These are phyloP conservation scores for Pseudogymnoascus pannorum DNA, from an alignment of 2,329 filamentous ascomycete species.

Conservation along the genomic window DNA sequence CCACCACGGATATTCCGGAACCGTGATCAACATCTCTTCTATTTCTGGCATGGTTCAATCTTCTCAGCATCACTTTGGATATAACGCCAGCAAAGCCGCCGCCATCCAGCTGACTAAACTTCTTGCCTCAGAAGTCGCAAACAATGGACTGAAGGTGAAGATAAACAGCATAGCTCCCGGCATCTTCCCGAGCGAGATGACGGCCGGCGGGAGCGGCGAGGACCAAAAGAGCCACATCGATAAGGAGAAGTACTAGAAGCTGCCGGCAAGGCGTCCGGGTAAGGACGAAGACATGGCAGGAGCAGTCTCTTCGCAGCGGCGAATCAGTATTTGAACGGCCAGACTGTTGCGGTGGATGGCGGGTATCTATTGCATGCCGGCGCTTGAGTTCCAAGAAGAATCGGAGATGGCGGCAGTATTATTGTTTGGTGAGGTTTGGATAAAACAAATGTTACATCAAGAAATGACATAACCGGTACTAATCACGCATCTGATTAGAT, in stretches of 20 bases:
- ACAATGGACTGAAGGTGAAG: constrained; percentile 45
- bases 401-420: neutral
- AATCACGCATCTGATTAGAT: too few relatives aligned
- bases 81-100: constrained; percentile 41
- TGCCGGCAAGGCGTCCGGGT: constrained; percentile 45
- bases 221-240: constrained; percentile 48
- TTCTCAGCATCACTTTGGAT: constrained; percentile 26
- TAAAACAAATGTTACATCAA: too few relatives aligned
- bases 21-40: constrained; percentile 27
- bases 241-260: constrained; percentile 43
- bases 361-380: constrained; percentile 41
- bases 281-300: constrained; percentile 53
- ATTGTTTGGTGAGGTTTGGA: too few relatives aligned
- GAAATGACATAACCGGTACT: too few relatives aligned
- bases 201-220: constrained; percentile 38
- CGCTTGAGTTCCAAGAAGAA: neutral
- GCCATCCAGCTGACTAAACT: constrained; percentile 48
- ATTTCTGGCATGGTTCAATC: constrained; percentile 26
- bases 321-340: constrained; percentile 35
- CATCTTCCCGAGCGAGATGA: constrained; percentile 53
- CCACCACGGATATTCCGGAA: constrained; percentile 27
- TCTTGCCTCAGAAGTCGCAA: constrained; percentile 42
- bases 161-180: constrained; percentile 52
- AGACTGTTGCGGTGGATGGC: constrained; percentile 43
- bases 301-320: constrained; percentile 45